A percentile compares a stretch with the other conserved stretches of the same genome.
Evolutionary conservation across 768 basidiomycete species (phyloP).

Genomic region (Tricholoma hemisulphureum): DNA sequence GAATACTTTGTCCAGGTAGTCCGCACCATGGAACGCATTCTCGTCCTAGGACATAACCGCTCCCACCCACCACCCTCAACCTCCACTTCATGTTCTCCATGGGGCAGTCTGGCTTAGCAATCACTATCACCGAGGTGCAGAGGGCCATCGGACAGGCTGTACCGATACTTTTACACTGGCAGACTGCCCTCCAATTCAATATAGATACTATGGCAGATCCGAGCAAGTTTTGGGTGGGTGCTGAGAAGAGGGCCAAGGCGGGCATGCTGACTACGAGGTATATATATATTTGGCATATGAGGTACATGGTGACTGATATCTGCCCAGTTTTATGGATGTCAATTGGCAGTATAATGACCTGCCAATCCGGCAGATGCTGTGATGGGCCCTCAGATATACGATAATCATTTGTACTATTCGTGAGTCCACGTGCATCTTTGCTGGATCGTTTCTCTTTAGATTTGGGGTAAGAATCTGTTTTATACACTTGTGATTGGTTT

Average conservation of each 20-base stretch:
- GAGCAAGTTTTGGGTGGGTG: not conserved
- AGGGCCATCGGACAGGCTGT: not conserved
- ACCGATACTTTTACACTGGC: not conserved
- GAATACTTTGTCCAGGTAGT: constrained; percentile 66
- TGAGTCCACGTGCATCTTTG: constrained; percentile 29
- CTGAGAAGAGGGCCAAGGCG: constrained; percentile 1
- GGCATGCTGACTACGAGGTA: constrained; percentile 38
- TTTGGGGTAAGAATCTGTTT: constrained; percentile 54
- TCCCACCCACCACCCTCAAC: not conserved
- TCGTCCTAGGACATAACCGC: constrained; percentile 25
- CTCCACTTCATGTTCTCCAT: not conserved
- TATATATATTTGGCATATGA: constrained; percentile 8
- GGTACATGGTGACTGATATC: constrained; percentile 3
- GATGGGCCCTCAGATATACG: constrained; percentile 70
- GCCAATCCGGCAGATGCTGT: constrained; percentile 69
- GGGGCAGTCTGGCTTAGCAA: not conserved
- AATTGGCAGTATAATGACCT: constrained; percentile 73
- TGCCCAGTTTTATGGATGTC: constrained; percentile 72
- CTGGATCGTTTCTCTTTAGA: constrained; percentile 27
- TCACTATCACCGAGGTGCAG: not conserved
- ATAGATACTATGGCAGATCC: not conserved
- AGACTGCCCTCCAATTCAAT: not conserved
- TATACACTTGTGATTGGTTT: not conserved
- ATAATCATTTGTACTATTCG: constrained; percentile 80
- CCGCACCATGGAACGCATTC: constrained; percentile 51